Conservation (phyloP, 2,329 filamentous ascomycete genomes). For the Cyanodermella asteris region DNA sequence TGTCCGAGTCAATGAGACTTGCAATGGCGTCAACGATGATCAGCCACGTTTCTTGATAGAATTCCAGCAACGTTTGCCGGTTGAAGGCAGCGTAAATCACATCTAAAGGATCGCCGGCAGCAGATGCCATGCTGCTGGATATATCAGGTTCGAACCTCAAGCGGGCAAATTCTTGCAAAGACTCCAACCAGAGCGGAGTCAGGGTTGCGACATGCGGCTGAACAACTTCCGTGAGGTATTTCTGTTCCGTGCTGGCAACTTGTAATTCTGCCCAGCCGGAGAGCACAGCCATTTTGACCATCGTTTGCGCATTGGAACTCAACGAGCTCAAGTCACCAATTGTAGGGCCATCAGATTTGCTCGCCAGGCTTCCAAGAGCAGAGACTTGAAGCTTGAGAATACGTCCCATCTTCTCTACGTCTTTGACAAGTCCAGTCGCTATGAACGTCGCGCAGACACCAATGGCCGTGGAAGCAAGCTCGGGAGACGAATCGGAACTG, state of each 20-base stretch:
- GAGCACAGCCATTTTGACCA: slow-evolving; percentile 96
- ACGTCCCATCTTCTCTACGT: slow-evolving; percentile 94
- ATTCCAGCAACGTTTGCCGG: slow-evolving; percentile 73
- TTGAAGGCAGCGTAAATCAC: slow-evolving; percentile 90
- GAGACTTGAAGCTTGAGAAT: slow-evolving; percentile 85
- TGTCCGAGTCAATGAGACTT: slow-evolving; percentile 90
- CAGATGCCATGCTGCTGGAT: slow-evolving; percentile 66
- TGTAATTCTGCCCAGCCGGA: slow-evolving; percentile 95
- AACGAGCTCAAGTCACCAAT: slow-evolving; percentile 87
- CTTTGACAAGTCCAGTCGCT: slow-evolving; percentile 87
- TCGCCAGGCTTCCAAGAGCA: slow-evolving; percentile 59
- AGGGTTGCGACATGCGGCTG: slow-evolving; percentile 75
- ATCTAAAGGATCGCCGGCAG: slow-evolving; percentile 63
- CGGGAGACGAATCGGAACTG: slow-evolving; percentile 82
- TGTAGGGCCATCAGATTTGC: slow-evolving; percentile 54
- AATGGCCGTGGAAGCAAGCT: slow-evolving; percentile 84
- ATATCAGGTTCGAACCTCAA: slow-evolving; percentile 93
- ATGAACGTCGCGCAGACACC: slow-evolving; percentile 98
- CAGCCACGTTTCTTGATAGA: slow-evolving; percentile 94
- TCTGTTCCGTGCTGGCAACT: slow-evolving; percentile 80
- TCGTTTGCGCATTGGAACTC: slow-evolving; percentile 88
- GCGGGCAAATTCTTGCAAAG: slow-evolving; percentile 77
- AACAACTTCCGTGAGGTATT: slow-evolving; percentile 70
- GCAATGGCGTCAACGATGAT: slow-evolving; percentile 94
- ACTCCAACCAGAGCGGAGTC: slow-evolving; percentile 84